A percentile compares a stretch with the other conserved stretches of the same genome.
Evolutionary conservation across 495 filamentous ascomycete genomes (phyloP).

Genomic region (Hypomontagnella monticulosa): DNA sequence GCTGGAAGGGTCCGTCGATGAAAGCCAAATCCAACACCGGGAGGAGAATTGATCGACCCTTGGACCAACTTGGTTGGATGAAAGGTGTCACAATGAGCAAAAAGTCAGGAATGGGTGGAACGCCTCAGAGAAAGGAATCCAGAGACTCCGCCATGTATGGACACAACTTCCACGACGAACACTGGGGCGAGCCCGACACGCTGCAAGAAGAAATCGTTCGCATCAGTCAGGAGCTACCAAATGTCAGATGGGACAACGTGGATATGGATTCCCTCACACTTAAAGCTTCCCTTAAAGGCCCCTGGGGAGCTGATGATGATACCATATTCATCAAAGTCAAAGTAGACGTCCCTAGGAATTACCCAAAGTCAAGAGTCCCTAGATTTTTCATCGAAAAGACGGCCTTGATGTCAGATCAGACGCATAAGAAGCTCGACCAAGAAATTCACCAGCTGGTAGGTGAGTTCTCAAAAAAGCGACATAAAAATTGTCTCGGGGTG

Average conservation of each 20-base stretch:
- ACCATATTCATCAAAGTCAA: constrained; percentile 80
- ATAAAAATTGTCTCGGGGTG: constrained; percentile 80
- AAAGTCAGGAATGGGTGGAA: constrained; percentile 52
- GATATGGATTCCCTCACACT: constrained; percentile 77
- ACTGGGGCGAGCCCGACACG: constrained; percentile 81
- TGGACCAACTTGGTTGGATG: constrained; percentile 86
- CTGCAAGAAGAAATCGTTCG: constrained; percentile 88
- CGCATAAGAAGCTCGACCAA: constrained; percentile 66
- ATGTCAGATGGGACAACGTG: constrained; percentile 88
- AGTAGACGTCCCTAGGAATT: constrained; percentile 80
- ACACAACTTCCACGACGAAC: constrained; percentile 54
- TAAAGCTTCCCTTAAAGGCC: constrained; percentile 82
- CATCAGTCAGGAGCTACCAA: constrained; percentile 81
- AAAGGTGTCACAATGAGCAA: constrained; percentile 86
- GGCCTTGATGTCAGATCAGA: constrained; percentile 76
- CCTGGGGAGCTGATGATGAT: constrained; percentile 79
- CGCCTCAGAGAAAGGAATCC: constrained; percentile 48
- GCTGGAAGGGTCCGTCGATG: constrained; percentile 67
- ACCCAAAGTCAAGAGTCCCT: constrained; percentile 74
- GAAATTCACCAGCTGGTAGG: constrained; percentile 77
- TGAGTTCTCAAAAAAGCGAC: constrained; percentile 70
- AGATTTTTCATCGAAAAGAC: constrained; percentile 80
- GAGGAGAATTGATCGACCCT: constrained; percentile 67
- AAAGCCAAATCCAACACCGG: constrained; percentile 65
- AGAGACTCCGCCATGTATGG: constrained; percentile 58